Evolutionary conservation across 805 yeast species (phyloP).

Genomic region (Ogataea paradorogensis): DNA sequence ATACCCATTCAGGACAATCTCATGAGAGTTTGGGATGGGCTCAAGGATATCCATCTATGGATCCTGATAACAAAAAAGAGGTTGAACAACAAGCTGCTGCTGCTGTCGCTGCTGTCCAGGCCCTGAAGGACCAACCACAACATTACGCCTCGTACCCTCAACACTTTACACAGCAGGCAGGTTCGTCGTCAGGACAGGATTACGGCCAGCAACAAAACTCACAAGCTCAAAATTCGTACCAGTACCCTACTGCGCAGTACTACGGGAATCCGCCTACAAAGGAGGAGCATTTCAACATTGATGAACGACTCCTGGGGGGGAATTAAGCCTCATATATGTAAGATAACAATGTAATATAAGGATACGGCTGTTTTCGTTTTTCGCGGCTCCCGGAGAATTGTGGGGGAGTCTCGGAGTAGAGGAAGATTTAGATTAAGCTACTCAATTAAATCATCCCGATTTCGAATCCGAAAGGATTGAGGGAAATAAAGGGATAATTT

Average conservation of each 20-base stretch:
- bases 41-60: slow-evolving; percentile 19
- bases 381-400: neutral
- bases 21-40: slow-evolving; percentile 25
- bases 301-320: slow-evolving; percentile 27
- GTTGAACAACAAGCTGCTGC: slow-evolving; percentile 26
- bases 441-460: neutral
- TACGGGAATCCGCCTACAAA: slow-evolving; percentile 11
- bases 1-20: slow-evolving; percentile 9
- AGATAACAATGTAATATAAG: slow-evolving; percentile 1
- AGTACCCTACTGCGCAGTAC: slow-evolving; percentile 12
- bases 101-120: slow-evolving; percentile 28
- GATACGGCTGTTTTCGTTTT: neutral
- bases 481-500: neutral
- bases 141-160: slow-evolving; percentile 9
- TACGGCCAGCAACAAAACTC: slow-evolving; percentile 10
- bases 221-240: slow-evolving; percentile 11
- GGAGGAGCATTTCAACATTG: slow-evolving; percentile 30
- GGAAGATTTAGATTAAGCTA: neutral
- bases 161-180: slow-evolving; percentile 12
- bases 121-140: slow-evolving; percentile 21
- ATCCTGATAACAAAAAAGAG: slow-evolving; percentile 23
- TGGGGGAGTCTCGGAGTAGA: neutral
- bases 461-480: slow-evolving; percentile 4
- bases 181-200: slow-evolving; percentile 12
- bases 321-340: slow-evolving; percentile 9